phyloP scores from a whole-genome alignment of 2,329 filamentous ascomycete genomes.

The Sporothrix pallida region DNA sequence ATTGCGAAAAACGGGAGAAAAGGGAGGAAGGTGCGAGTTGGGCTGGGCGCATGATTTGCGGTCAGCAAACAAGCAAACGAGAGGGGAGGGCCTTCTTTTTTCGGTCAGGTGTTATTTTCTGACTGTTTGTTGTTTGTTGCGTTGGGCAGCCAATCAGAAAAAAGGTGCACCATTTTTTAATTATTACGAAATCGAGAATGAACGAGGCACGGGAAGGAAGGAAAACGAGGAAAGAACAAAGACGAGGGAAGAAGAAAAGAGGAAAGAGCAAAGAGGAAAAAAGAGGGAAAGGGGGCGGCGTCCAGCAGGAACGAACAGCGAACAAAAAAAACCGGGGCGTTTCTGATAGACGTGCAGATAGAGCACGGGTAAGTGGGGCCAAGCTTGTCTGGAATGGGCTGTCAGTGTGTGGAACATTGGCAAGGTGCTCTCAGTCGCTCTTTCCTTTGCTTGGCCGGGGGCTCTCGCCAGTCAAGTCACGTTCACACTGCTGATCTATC shows the following conservation, averaged over 20 bases:
- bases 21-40: conserved; percentile 34
- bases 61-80: conserved; percentile 13
- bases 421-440: neutral
- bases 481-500: conserved; percentile 23
- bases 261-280: neutral
- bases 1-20: conserved; percentile 37
- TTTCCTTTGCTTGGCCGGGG: neutral
- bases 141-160: conserved; percentile 51
- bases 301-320: conserved; percentile 13
- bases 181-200: conserved; percentile 17
- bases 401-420: conserved; percentile 21
- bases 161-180: conserved; percentile 38
- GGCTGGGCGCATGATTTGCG: conserved; percentile 37
- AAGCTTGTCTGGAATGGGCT: conserved; percentile 12
- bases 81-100: neutral
- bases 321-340: neutral
- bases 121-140: conserved; percentile 15
- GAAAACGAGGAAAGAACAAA: neutral
- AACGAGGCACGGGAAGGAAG: neutral
- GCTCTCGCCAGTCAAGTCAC: conserved; percentile 4
- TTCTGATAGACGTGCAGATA: conserved; percentile 15
- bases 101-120: conserved; percentile 27
- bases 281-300: conserved; percentile 33
- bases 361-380: conserved; percentile 2
- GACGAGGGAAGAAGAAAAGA: conserved; percentile 1